Evolutionary conservation across 305 asterid species (phyloP).

Genomic region (Fraxinus velutina): DNA sequence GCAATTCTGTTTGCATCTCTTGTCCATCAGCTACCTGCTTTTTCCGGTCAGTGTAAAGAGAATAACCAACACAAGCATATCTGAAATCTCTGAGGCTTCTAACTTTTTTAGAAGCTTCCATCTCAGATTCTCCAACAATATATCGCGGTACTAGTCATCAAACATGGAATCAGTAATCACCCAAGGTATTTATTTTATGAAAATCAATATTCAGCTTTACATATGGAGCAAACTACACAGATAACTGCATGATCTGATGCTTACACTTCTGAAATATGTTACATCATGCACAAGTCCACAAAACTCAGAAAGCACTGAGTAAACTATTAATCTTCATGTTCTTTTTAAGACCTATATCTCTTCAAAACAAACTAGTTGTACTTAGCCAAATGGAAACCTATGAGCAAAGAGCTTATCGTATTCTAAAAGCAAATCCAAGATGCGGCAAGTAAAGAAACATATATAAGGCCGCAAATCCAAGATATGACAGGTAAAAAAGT

Average conservation of each 20-base stretch:
- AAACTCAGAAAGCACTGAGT: background rate
- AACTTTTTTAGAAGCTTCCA: slow-evolving; percentile 67
- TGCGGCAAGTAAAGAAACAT: background rate
- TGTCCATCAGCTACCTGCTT: slow-evolving; percentile 37
- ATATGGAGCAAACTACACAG: background rate
- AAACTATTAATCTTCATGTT: background rate
- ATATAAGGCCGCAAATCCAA: background rate
- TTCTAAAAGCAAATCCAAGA: background rate
- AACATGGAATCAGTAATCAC: slow-evolving; percentile 23
- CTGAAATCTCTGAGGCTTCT: slow-evolving; percentile 66
- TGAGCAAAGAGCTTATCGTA: background rate
- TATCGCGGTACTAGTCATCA: slow-evolving; percentile 59
- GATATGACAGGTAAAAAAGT: background rate
- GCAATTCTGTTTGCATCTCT: slow-evolving; percentile 56
- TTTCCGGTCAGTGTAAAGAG: slow-evolving; percentile 59
- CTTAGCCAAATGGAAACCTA: background rate
- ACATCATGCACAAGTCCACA: slow-evolving; percentile 5
- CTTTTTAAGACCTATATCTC: background rate
- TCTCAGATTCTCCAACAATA: slow-evolving; percentile 63
- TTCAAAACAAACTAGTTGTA: background rate
- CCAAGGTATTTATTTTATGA: background rate
- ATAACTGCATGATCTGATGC: background rate
- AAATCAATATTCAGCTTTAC: background rate
- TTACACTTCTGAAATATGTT: background rate
- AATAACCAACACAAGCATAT: slow-evolving; percentile 85